phyloP scores from a whole-genome alignment of 202 grass and related monocot genomes.

The Brachypodium distachyon region DNA sequence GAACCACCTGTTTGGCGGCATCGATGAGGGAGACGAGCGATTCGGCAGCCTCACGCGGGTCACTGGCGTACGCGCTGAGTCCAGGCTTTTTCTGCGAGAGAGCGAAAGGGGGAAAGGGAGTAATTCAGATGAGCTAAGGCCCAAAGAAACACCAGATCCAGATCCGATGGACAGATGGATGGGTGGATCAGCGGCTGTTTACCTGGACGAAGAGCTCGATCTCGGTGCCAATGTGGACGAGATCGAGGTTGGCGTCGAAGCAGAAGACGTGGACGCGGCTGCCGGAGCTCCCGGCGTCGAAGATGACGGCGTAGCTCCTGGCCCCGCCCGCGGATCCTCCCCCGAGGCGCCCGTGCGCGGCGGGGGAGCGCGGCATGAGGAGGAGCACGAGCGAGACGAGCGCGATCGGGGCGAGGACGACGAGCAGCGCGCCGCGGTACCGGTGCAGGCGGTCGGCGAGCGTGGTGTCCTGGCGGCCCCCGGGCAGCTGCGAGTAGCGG shows the following conservation, averaged over 20 bases:
- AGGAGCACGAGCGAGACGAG: constrained; percentile 74
- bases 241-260: constrained; percentile 81
- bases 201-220: constrained; percentile 97
- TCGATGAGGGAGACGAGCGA: constrained; percentile 77
- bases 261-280: constrained; percentile 93
- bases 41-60: constrained; percentile 61
- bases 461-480: constrained; percentile 27
- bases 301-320: constrained; percentile 79
- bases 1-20: constrained; percentile 57
- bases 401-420: constrained; percentile 60
- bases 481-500: constrained; percentile 31
- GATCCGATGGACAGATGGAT: background rate
- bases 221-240: constrained; percentile 69
- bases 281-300: constrained; percentile 92
- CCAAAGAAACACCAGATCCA: constrained; percentile 37
- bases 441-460: constrained; percentile 63
- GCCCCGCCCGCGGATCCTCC: background rate
- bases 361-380: constrained; percentile 49
- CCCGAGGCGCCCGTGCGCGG: background rate
- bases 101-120: too few species aligned
- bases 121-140: background rate
- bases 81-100: constrained; percentile 69
- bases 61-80: constrained; percentile 37
- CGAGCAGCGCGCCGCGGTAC: constrained; percentile 61
- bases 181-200: background rate